Percentiles rank a stretch among this genome's conserved stretches.
phyloP scores from a whole-genome alignment of 2,329 filamentous ascomycete species.

The Fusarium pilosicola region DNA sequence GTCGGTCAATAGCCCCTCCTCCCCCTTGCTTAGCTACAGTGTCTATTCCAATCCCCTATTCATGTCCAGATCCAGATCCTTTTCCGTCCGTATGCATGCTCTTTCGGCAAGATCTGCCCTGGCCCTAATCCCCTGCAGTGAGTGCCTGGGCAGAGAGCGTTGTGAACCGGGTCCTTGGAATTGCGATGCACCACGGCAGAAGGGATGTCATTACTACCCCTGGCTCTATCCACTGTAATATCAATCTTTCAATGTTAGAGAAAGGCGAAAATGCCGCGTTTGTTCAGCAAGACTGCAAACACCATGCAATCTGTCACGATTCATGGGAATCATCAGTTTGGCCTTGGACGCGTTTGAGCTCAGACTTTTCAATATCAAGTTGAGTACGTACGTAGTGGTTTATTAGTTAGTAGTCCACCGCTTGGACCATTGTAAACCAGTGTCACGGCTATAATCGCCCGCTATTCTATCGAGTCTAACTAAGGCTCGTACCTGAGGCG shows the following conservation, averaged over 20 bases:
- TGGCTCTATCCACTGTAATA: constrained; percentile 1
- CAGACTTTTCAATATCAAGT: background rate
- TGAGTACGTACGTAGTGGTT: background rate
- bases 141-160: background rate
- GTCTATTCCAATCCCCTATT: background rate
- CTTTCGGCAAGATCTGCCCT: constrained; percentile 16
- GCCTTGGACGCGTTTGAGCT: background rate
- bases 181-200: constrained; percentile 3
- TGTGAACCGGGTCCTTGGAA: constrained; percentile 32
- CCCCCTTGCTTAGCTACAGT: background rate
- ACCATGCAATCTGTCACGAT: background rate
- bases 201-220: background rate
- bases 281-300: background rate
- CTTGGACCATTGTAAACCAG: constrained; percentile 7
- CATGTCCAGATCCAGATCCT: background rate
- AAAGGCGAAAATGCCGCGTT: background rate
- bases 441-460: constrained; percentile 11
- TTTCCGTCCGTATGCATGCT: background rate
- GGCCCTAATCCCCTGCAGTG: constrained; percentile 18
- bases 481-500: constrained; percentile 16
- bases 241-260: background rate
- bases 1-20: background rate
- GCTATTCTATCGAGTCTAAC: constrained; percentile 9
- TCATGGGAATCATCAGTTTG: background rate
- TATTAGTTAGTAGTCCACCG: background rate